phyloP scores from a whole-genome alignment of 108 stramenopile species.

The Cylindrotheca closterium region DNA sequence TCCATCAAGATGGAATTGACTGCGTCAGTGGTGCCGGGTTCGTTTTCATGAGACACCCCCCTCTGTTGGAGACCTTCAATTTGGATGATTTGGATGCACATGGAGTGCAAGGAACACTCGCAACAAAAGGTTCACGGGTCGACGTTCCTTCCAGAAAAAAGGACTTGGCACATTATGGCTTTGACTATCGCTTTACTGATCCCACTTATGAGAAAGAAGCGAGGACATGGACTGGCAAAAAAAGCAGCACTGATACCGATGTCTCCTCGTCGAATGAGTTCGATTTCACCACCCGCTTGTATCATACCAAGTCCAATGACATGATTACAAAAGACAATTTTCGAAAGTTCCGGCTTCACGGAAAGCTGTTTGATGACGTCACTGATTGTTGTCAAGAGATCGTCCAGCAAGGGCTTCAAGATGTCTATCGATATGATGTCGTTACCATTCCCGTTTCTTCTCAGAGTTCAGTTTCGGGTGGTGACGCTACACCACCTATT shows the following conservation, averaged over 20 bases:
- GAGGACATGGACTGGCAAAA: no score
- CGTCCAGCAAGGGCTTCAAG: conserved; percentile 33
- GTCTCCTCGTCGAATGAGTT: not conserved
- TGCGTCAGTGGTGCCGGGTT: no score
- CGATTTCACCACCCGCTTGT: conserved; percentile 5
- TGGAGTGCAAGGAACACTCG: not conserved
- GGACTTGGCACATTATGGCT: not conserved
- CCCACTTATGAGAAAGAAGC: not conserved
- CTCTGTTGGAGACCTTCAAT: no score
- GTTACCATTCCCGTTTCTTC: conserved; percentile 35
- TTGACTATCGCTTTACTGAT: not conserved
- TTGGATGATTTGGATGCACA: no score
- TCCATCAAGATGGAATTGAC: not conserved
- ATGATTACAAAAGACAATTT: conserved; percentile 41
- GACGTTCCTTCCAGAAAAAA: not conserved
- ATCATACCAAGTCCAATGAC: conserved; percentile 6
- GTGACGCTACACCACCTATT: conserved; percentile 1
- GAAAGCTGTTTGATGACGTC: conserved; percentile 41
- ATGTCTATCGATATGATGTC: conserved; percentile 28
- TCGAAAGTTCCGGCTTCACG: conserved; percentile 36
- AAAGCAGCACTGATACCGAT: no score
- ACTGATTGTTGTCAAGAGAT: conserved; percentile 39
- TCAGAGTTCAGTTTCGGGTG: not conserved
- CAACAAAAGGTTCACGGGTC: not conserved
- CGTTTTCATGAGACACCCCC: no score